Conservation (phyloP, 176 grass and related monocot species). For the Carex cristatella region DNA sequence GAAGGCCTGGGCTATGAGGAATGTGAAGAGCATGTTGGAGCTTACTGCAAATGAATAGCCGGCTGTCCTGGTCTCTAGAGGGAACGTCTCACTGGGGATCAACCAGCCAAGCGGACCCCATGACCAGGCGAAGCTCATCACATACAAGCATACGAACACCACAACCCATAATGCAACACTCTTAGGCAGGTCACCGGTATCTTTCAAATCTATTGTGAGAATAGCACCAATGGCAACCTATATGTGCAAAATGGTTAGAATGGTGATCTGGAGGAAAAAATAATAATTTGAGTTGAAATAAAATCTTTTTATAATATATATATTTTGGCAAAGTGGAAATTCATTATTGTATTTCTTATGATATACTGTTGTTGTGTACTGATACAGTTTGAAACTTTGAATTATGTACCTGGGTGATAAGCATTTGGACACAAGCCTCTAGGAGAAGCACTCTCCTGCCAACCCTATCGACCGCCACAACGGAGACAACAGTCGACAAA, state of each 20-base stretch:
- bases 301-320: no score
- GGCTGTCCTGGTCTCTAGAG: slow-evolving; percentile 41
- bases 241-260: not conserved
- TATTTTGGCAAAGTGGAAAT: not conserved
- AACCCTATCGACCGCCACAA: no score
- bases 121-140: slow-evolving; percentile 64
- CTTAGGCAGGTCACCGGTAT: not conserved
- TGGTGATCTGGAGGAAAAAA: not conserved
- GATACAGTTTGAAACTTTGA: no score
- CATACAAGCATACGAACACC: slow-evolving; percentile 48
- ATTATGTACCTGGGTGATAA: no score
- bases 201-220: slow-evolving; percentile 25
- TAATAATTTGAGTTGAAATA: not conserved
- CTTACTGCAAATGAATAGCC: slow-evolving; percentile 24
- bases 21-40: no score
- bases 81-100: slow-evolving; percentile 64
- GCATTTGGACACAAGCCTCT: no score
- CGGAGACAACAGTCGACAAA: no score
- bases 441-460: no score
- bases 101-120: slow-evolving; percentile 61
- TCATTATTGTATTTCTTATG: no score
- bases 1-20: no score
- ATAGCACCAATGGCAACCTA: slow-evolving; percentile 35
- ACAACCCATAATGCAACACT: slow-evolving; percentile 23
- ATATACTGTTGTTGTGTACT: no score